phyloP scores from a whole-genome alignment of 1,284 basidiomycete species.

The Ceratobasidium sp. region DNA sequence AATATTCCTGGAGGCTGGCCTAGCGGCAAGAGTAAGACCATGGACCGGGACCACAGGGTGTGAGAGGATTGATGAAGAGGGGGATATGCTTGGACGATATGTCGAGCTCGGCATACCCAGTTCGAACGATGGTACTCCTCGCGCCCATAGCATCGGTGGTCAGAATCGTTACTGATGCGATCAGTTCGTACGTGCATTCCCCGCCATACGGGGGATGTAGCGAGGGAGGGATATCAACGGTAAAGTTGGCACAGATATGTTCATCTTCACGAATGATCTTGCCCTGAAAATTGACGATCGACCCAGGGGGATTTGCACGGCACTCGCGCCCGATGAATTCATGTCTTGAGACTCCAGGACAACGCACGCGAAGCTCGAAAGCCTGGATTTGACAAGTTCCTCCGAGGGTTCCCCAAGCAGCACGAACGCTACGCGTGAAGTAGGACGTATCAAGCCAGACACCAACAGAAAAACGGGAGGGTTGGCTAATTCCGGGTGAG shows the following conservation, averaged over 20 bases:
- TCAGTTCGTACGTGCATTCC: conserved; percentile 30
- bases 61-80: conserved; percentile 32
- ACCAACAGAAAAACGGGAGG: conserved; percentile 26
- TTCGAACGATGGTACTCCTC: conserved; percentile 23
- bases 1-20: background rate
- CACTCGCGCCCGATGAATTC: conserved; percentile 36
- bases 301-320: conserved; percentile 15
- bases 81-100: conserved; percentile 30
- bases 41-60: conserved; percentile 24
- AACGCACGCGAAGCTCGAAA: conserved; percentile 32
- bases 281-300: conserved; percentile 35
- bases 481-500: conserved; percentile 4
- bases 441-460: conserved; percentile 35
- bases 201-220: conserved; percentile 22
- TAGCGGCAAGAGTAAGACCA: conserved; percentile 18
- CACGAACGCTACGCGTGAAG: conserved; percentile 20
- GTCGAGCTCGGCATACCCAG: conserved; percentile 32
- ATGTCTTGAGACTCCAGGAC: conserved; percentile 14
- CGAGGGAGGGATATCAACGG: conserved; percentile 32
- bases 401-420: conserved; percentile 31
- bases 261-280: conserved; percentile 26
- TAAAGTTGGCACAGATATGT: conserved; percentile 37
- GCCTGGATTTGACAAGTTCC: conserved; percentile 32
- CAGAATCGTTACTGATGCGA: conserved; percentile 18
- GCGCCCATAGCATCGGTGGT: conserved; percentile 34